Evolutionary conservation across 257 asterid species (phyloP).

Genomic region (Parsonsia alboflavescens): DNA sequence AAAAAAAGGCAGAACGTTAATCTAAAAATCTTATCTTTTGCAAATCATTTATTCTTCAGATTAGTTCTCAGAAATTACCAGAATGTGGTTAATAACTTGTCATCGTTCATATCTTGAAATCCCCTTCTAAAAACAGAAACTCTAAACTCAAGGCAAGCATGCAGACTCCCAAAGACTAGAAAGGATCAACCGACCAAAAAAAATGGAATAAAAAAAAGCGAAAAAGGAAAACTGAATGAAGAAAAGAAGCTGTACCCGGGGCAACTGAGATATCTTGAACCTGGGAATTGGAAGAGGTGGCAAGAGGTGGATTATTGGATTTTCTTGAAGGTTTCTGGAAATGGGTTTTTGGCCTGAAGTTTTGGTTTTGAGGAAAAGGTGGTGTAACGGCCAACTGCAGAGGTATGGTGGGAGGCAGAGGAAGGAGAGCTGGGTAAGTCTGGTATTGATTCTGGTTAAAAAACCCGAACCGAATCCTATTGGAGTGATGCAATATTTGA

Average conservation of each 20-base stretch:
- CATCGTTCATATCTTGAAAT: background rate
- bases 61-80: background rate
- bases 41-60: background rate
- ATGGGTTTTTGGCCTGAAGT: slow-evolving; percentile 51
- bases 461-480: slow-evolving; percentile 44
- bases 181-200: background rate
- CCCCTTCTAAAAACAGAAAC: background rate
- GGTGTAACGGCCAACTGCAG: slow-evolving; percentile 41
- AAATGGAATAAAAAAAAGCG: background rate
- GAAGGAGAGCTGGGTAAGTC: slow-evolving; percentile 62
- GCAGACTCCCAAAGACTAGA: background rate
- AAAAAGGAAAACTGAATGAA: background rate
- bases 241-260: slow-evolving; percentile 41
- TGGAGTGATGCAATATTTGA: slow-evolving; percentile 45
- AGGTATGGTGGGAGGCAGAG: slow-evolving; percentile 64
- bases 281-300: slow-evolving; percentile 52
- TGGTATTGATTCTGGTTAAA: slow-evolving; percentile 52
- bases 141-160: background rate
- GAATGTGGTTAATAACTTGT: background rate
- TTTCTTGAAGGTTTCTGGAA: slow-evolving; percentile 36
- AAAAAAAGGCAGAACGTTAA: background rate
- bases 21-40: background rate
- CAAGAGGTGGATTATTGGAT: slow-evolving; percentile 31
- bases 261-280: slow-evolving; percentile 40
- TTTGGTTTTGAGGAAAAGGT: slow-evolving; percentile 45